phyloP scores from a whole-genome alignment of 495 filamentous ascomycete genomes.

The Xeromyces bisporus region DNA sequence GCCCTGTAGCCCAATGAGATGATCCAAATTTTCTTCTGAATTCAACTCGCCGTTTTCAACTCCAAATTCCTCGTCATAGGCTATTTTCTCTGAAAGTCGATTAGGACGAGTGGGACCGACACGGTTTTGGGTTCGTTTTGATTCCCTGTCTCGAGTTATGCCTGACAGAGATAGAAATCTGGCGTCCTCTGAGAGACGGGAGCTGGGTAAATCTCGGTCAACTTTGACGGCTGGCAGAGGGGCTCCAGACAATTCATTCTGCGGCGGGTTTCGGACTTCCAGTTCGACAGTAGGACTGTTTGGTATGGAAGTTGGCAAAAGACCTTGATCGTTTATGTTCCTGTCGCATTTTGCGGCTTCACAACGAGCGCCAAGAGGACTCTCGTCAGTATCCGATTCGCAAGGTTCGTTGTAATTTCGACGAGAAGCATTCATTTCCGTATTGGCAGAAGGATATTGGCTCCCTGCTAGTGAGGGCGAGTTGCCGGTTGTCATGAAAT shows the following conservation, averaged over 20 bases:
- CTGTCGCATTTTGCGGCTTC: too few relatives aligned
- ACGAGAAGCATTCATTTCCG: background rate
- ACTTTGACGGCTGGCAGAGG: too few relatives aligned
- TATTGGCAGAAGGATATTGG: background rate
- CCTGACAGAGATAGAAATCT: too few relatives aligned
- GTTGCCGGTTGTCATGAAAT: background rate
- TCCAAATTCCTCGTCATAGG: background rate
- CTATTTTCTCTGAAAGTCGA: background rate
- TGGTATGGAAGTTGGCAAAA: too few relatives aligned
- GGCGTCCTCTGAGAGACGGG: too few relatives aligned
- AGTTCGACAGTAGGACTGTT: too few relatives aligned
- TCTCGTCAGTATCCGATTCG: background rate
- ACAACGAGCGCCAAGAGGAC: background rate
- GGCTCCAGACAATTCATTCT: too few relatives aligned
- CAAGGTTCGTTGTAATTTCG: background rate
- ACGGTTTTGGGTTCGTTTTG: too few relatives aligned
- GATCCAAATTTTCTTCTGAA: background rate
- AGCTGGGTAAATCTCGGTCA: too few relatives aligned
- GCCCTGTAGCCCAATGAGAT: background rate
- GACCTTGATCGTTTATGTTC: too few relatives aligned
- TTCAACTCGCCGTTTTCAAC: background rate
- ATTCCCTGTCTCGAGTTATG: too few relatives aligned
- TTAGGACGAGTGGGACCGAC: background rate
- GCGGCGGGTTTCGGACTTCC: too few relatives aligned
- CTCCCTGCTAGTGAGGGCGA: background rate